These are phyloP conservation scores for Pichia sp. DNA, from an alignment of 1,139 yeast genomes.

Conservation along the genomic window DNA sequence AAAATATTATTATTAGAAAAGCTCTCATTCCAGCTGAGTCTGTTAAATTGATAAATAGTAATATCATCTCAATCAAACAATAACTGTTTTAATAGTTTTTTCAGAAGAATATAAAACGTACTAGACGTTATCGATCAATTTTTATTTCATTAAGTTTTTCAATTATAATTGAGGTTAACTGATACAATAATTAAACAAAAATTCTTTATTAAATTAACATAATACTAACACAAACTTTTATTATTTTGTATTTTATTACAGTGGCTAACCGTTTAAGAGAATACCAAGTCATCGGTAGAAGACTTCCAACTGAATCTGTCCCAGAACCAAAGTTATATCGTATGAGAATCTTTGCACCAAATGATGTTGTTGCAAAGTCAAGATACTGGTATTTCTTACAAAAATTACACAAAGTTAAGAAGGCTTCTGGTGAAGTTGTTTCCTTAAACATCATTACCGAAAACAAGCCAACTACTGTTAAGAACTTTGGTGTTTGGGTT, in stretches of 20 bases:
- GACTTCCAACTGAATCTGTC: constrained; percentile 97
- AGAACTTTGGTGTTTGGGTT: constrained; percentile 99
- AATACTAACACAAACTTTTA: constrained; percentile 13
- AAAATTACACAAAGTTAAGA: constrained; percentile 98
- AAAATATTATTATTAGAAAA: no score
- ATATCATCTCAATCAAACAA: no score
- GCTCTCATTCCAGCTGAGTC: no score
- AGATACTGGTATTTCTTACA: constrained; percentile 99
- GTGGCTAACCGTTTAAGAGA: constrained; percentile 73
- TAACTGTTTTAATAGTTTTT: no score
- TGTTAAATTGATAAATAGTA: no score
- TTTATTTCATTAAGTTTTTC: no score
- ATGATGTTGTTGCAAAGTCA: constrained; percentile 98
- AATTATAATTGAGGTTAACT: not conserved
- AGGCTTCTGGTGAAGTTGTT: constrained; percentile 98
- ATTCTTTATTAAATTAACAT: not conserved
- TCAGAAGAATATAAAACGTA: no score
- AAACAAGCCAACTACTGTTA: constrained; percentile 97
- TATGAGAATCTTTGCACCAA: constrained; percentile 99
- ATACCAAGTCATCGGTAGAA: constrained; percentile 99
- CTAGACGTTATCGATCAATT: no score
- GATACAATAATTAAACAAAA: not conserved
- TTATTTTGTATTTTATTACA: not conserved
- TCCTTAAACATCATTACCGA: constrained; percentile 87
- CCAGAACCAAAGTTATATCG: constrained; percentile 99